Conservation (phyloP, 1,139 yeast species). For the Pichia sp. region DNA sequence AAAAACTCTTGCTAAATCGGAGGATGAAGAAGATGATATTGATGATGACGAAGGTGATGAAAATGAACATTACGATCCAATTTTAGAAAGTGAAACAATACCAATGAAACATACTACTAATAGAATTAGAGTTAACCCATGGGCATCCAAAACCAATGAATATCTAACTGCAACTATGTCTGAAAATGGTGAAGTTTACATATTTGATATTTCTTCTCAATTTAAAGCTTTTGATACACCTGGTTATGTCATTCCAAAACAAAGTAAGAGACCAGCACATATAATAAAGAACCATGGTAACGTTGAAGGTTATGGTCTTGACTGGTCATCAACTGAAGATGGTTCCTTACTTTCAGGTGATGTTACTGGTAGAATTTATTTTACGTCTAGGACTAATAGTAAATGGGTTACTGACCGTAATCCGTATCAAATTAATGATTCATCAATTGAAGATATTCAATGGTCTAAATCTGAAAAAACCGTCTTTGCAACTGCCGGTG, state of each 20-base stretch:
- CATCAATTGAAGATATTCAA: constrained; percentile 91
- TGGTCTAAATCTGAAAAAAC: constrained; percentile 93
- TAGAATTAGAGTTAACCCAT: constrained; percentile 81
- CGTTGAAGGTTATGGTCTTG: constrained; percentile 95
- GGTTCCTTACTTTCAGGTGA: constrained; percentile 91
- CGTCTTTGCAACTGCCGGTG: constrained; percentile 89
- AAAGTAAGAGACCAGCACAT: constrained; percentile 72
- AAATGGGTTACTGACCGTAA: constrained; percentile 86
- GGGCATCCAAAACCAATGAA: constrained; percentile 60
- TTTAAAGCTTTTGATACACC: constrained; percentile 82
- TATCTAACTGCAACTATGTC: constrained; percentile 83
- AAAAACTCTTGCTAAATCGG: constrained; percentile 80
- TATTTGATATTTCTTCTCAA: constrained; percentile 78
- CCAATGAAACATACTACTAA: constrained; percentile 82
- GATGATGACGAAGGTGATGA: constrained; percentile 53
- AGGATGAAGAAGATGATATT: constrained; percentile 64
- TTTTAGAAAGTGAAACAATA: constrained; percentile 75
- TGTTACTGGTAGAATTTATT: constrained; percentile 71
- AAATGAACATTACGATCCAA: constrained; percentile 64
- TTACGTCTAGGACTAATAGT: constrained; percentile 69
- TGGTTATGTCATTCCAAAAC: constrained; percentile 74
- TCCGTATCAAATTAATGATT: constrained; percentile 63
- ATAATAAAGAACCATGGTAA: constrained; percentile 87
- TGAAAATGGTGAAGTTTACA: constrained; percentile 84
- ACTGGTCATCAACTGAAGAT: constrained; percentile 88